These are phyloP conservation scores for Syzygium jambos DNA, from an alignment of 345 rosid genomes.

Conservation along the genomic window DNA sequence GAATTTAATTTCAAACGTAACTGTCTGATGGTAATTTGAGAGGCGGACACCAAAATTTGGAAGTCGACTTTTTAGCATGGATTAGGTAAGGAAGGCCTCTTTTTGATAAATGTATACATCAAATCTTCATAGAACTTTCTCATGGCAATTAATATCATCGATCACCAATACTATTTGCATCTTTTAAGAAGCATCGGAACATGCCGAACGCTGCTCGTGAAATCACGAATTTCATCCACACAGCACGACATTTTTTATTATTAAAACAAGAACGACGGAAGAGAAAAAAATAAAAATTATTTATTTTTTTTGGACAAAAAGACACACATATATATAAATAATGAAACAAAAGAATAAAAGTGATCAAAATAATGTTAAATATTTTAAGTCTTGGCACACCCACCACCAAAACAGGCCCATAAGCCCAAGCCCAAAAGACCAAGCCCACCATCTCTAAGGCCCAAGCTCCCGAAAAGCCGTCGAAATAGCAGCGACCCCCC, in stretches of 20 bases:
- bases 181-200: fast-evolving
- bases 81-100: too few species aligned
- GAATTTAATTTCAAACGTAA: too few species aligned
- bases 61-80: too few species aligned
- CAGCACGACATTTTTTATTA: not conserved
- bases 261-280: not conserved
- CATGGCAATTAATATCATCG: too few species aligned
- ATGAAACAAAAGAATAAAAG: not conserved
- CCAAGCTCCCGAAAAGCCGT: not conserved
- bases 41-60: too few species aligned
- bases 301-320: not conserved
- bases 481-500: not conserved
- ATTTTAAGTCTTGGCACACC: not conserved
- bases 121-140: too few species aligned
- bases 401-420: not conserved
- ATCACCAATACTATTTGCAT: fast-evolving
- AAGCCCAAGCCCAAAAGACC: not conserved
- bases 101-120: too few species aligned
- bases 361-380: not conserved
- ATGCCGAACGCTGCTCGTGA: not conserved
- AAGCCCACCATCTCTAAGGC: not conserved
- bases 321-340: not conserved
- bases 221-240: not conserved
- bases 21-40: too few species aligned
- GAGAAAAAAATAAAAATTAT: not conserved